Percentiles rank a stretch among this genome's conserved stretches.
Evolutionary conservation across 2,329 filamentous ascomycete species (phyloP).

Genomic region (Curvularia lunata): DNA sequence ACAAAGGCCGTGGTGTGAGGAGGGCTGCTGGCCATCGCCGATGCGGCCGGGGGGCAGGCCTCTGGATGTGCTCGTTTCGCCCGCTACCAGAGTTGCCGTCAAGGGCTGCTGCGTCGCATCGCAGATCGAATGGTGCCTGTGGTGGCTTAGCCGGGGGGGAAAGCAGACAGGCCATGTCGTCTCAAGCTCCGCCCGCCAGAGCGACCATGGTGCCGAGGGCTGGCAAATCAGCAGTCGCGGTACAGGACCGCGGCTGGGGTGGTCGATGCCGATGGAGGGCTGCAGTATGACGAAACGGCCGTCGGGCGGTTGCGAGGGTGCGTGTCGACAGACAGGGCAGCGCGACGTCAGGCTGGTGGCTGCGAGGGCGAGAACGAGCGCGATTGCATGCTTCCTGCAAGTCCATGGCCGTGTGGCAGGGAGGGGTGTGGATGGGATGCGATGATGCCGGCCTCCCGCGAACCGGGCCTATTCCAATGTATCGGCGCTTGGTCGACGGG

Average conservation of each 20-base stretch:
- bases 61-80: conserved; percentile 3
- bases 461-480: conserved; percentile 20
- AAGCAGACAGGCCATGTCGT: background rate
- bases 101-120: conserved; percentile 20
- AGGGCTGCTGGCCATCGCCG: conserved; percentile 1
- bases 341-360: too few relatives aligned
- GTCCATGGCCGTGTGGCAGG: background rate
- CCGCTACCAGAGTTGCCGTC: background rate
- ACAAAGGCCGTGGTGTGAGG: background rate
- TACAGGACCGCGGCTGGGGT: background rate
- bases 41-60: conserved; percentile 5
- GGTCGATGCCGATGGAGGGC: background rate
- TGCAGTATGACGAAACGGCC: background rate
- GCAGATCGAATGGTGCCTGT: conserved; percentile 21
- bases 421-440: conserved; percentile 2
- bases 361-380: too few relatives aligned
- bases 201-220: background rate
- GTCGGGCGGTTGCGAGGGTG: too few relatives aligned
- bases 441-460: conserved; percentile 3
- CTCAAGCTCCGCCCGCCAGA: background rate
- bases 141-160: conserved; percentile 1
- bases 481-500: conserved; percentile 15
- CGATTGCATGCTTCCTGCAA: background rate
- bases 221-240: conserved; percentile 4
- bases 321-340: too few relatives aligned